These are phyloP conservation scores for Kwoniella pini DNA, from an alignment of 768 basidiomycete species.

Conservation along the genomic window DNA sequence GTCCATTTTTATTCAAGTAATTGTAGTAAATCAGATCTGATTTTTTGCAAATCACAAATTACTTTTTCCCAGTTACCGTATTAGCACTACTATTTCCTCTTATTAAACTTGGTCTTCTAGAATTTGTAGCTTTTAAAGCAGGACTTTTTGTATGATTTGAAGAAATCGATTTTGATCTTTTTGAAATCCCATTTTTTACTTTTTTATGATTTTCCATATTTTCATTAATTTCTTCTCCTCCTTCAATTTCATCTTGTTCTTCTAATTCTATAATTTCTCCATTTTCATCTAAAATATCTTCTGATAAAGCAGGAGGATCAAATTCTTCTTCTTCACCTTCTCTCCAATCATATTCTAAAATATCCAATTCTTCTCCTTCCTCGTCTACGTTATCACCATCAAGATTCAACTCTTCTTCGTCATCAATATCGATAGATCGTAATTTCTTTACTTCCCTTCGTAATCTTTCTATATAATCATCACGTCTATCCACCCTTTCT, in stretches of 20 bases:
- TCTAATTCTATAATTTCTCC: slow-evolving; percentile 13
- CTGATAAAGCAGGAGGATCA: slow-evolving; percentile 54
- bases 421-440: slow-evolving; percentile 25
- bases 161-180: neutral
- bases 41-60: too few relatives aligned
- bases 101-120: slow-evolving; percentile 5
- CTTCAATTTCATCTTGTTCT: slow-evolving; percentile 59
- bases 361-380: slow-evolving; percentile 52
- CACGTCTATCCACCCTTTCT: slow-evolving; percentile 73
- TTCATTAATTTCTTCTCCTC: slow-evolving; percentile 22
- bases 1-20: too few relatives aligned
- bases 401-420: slow-evolving; percentile 38
- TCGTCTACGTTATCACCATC: slow-evolving; percentile 17
- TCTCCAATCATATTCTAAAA: slow-evolving; percentile 54
- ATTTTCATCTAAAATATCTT: slow-evolving; percentile 6
- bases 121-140: slow-evolving; percentile 6
- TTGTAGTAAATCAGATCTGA: too few relatives aligned
- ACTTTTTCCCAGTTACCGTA: neutral
- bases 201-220: slow-evolving; percentile 31
- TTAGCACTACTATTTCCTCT: slow-evolving; percentile 1
- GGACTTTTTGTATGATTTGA: slow-evolving; percentile 5
- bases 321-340: slow-evolving; percentile 55
- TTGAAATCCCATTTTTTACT: slow-evolving; percentile 13
- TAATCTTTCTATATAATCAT: slow-evolving; percentile 71
- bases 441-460: slow-evolving; percentile 68